These are phyloP conservation scores for Pythium biforme DNA, from an alignment of 352 stramenopile genomes.

Conservation along the genomic window DNA sequence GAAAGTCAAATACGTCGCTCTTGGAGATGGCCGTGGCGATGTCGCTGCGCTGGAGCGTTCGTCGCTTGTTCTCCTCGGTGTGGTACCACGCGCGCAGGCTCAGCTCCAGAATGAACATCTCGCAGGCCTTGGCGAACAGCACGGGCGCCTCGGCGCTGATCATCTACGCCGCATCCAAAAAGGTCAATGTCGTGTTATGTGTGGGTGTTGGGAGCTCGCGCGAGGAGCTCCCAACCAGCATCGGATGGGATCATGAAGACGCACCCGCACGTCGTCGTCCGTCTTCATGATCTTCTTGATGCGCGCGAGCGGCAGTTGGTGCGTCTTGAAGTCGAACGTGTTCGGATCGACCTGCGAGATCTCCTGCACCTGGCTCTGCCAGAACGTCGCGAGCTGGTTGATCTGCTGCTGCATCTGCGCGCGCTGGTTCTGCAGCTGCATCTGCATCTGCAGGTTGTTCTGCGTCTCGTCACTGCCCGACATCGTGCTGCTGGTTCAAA, in stretches of 20 bases:
- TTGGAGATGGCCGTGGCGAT: slow-evolving; percentile 90
- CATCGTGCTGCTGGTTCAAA: slow-evolving; percentile 33
- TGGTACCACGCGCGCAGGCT: slow-evolving; percentile 88
- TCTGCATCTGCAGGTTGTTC: slow-evolving; percentile 84
- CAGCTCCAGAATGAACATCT: slow-evolving; percentile 93
- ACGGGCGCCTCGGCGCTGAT: slow-evolving; percentile 92
- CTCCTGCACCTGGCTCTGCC: slow-evolving; percentile 86
- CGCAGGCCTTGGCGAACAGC: slow-evolving; percentile 93
- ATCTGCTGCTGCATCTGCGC: slow-evolving; percentile 89
- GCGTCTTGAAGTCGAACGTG: slow-evolving; percentile 86
- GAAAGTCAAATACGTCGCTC: slow-evolving; percentile 91
- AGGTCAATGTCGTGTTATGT: background rate
- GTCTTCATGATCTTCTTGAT: slow-evolving; percentile 97
- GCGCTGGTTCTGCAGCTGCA: slow-evolving; percentile 85
- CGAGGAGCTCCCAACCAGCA: no score
- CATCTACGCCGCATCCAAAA: slow-evolving; percentile 52
- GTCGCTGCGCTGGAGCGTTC: slow-evolving; percentile 90
- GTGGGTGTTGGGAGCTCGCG: no score
- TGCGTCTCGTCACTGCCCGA: slow-evolving; percentile 50
- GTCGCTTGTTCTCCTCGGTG: slow-evolving; percentile 92
- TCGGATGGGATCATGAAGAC: no score
- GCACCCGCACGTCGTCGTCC: slow-evolving; percentile 89
- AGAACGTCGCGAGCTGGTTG: slow-evolving; percentile 84
- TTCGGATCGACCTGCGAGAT: slow-evolving; percentile 87
- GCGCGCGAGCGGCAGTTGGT: slow-evolving; percentile 89